These are phyloP conservation scores for Metarhizium guizhouense DNA, from an alignment of 2,329 filamentous ascomycete genomes.

Conservation along the genomic window DNA sequence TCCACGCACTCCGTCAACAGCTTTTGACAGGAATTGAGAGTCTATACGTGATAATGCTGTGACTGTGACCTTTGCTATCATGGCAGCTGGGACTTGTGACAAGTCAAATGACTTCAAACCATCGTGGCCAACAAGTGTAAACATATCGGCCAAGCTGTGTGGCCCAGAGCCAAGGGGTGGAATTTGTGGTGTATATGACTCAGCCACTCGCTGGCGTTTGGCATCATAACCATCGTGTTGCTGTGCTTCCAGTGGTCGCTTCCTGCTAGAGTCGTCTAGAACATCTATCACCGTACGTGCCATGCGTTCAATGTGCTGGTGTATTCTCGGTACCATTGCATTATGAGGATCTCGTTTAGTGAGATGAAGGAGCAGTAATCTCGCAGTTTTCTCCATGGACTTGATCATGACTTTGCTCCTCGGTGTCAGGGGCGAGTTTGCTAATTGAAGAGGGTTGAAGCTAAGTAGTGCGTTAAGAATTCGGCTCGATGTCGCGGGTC, in stretches of 20 bases:
- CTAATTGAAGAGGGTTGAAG: conserved; percentile 84
- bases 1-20: conserved; percentile 55
- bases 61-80: conserved; percentile 75
- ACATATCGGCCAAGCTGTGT: conserved; percentile 74
- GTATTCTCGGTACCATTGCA: conserved; percentile 66
- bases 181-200: conserved; percentile 38
- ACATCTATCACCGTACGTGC: conserved; percentile 70
- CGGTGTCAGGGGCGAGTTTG: conserved; percentile 66
- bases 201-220: conserved; percentile 68
- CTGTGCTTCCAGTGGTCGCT: conserved; percentile 64
- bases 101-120: conserved; percentile 76
- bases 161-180: conserved; percentile 67
- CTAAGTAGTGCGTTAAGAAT: conserved; percentile 78
- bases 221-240: conserved; percentile 65
- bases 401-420: conserved; percentile 74
- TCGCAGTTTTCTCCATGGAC: conserved; percentile 91
- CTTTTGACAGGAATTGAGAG: conserved; percentile 56
- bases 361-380: conserved; percentile 74
- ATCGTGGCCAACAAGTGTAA: conserved; percentile 68
- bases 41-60: conserved; percentile 68
- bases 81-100: conserved; percentile 62
- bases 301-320: conserved; percentile 77
- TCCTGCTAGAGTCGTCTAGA: conserved; percentile 70
- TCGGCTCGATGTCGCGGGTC: conserved; percentile 73
- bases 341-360: conserved; percentile 80